Percentiles rank a stretch among this genome's conserved stretches.
Evolutionary conservation across 371 early-diverging fungal species (phyloP).

Genomic region (Apophysomyces sp.): DNA sequence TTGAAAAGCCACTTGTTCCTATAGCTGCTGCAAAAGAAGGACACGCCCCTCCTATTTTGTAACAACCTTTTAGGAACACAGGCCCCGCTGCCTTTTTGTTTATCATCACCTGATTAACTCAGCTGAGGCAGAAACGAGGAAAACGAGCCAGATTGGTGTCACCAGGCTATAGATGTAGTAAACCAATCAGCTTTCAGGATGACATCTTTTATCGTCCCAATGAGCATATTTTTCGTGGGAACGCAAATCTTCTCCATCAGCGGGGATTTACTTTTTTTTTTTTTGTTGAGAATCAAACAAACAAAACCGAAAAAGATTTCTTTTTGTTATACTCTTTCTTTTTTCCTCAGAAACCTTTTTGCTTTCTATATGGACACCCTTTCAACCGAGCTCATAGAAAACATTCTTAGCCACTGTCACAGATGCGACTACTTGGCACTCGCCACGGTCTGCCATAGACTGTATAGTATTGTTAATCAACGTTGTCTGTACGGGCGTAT

Average conservation of each 20-base stretch:
- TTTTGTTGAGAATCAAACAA: no score
- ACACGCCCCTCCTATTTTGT: no score
- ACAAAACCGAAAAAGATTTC: background rate
- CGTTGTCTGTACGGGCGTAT: background rate
- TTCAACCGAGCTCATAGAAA: background rate
- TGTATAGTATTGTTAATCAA: background rate
- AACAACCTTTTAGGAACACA: background rate
- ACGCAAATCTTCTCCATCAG: background rate
- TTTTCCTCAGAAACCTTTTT: background rate
- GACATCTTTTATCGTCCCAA: conserved; percentile 1
- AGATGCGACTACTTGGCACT: background rate
- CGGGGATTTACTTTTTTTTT: no score
- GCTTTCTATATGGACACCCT: background rate
- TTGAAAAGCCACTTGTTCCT: background rate
- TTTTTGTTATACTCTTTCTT: background rate
- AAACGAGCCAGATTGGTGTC: background rate
- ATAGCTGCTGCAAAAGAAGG: no score
- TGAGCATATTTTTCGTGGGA: background rate
- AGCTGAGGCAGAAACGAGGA: background rate
- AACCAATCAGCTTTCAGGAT: background rate
- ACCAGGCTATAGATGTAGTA: background rate
- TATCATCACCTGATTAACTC: background rate
- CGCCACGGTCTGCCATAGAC: background rate
- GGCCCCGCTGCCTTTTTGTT: no score
- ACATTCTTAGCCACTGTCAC: background rate